phyloP scores from a whole-genome alignment of 2,329 filamentous ascomycete genomes.

The Trichophyton rubrum region DNA sequence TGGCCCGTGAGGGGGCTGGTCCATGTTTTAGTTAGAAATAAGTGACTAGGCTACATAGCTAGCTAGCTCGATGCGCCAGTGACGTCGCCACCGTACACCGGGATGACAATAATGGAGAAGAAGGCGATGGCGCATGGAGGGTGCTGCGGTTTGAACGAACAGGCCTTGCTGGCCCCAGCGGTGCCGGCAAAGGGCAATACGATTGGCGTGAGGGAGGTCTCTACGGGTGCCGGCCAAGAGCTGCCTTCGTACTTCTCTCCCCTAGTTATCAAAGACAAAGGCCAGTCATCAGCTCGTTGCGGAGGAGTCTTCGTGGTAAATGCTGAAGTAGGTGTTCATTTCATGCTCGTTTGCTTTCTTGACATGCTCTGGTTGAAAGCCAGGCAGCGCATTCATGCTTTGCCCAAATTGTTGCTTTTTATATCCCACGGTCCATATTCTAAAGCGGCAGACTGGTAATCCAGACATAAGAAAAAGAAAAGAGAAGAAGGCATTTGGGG shows the following conservation, averaged over 20 bases:
- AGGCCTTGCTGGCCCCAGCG: no score
- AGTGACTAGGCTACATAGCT: no score
- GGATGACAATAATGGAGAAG: neutral
- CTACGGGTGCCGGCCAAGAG: neutral
- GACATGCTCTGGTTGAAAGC: neutral
- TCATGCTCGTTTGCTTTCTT: neutral
- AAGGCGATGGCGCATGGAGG: no score
- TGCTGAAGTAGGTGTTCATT: neutral
- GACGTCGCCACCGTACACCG: neutral
- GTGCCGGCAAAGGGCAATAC: neutral
- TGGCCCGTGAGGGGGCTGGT: neutral
- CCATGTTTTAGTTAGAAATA: neutral
- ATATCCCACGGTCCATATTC: neutral
- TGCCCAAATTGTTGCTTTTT: conserved; percentile 2
- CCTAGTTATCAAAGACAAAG: neutral
- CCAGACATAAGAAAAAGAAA: neutral
- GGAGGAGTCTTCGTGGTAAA: no score
- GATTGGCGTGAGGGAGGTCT: neutral
- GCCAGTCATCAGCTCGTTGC: neutral
- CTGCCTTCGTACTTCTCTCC: neutral
- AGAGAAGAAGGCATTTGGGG: neutral
- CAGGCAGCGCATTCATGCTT: neutral
- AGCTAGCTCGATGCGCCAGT: neutral
- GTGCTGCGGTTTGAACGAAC: neutral
- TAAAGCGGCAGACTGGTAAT: neutral